Evolutionary conservation across 345 rosid species (phyloP), one percentile per base, ranked within the genome.

Genomic region (Passiflora organensis): DNA sequence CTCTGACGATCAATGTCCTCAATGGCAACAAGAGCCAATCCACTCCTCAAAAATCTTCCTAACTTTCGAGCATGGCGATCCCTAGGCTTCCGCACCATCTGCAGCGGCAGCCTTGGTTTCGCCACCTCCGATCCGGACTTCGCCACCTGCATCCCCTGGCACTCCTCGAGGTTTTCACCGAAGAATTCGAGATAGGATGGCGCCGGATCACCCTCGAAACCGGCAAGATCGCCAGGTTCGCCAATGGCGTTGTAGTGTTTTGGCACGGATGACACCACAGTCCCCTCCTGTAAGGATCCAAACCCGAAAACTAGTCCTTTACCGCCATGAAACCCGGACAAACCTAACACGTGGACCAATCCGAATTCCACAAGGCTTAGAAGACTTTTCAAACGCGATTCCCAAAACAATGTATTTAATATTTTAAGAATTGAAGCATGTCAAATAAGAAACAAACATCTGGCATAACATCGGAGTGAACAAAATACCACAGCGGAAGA

Each of bases 151-250:
- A 1, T 47, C 66, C 5, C 82, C 86, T 6, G 85, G 87, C 38
- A 62, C 67, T 81, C 55, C 73, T 86, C n/a, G 95, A 88, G 57
- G 45, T 82, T 0, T 88, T 84, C 50, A 79, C 53, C 24, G 98
- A 88, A 52, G 94, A 91, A 57, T 86, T 88, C 73, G 98, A 91
- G 66, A 70, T 88, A 5, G 96, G 96, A 17, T 82, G 84, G n/a
- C 76, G 72, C 18, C 53, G 84, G 25, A 48, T 88, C 64, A 71
- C 95, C 1, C 74, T 91, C n/a, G 98, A 91, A 68, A 91, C 95
- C 0, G 98, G 98, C 0, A 80, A 84, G 62, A 72, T 88, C 20
- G 98, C 95, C 32, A 84, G 96, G 2, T 88, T 91, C 58, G 93
- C 95, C 6, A 93, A 93, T 36, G 99, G 95, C 6, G 71, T 94